A percentile compares a stretch with the other conserved stretches of the same genome.
phyloP scores from a whole-genome alignment of 495 filamentous ascomycete genomes.

The Penicillium herquei region DNA sequence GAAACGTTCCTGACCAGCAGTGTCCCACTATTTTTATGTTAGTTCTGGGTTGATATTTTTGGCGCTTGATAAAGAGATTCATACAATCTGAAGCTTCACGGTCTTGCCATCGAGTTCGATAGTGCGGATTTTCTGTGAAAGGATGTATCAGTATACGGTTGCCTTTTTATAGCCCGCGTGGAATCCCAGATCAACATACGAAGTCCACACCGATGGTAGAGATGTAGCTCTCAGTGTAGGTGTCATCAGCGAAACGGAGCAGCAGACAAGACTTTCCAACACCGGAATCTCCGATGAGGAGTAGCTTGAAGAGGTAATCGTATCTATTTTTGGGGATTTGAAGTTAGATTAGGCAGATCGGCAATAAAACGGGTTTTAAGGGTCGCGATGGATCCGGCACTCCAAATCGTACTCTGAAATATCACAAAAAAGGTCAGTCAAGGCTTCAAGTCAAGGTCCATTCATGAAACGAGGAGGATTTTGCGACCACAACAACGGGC shows the following conservation, averaged over 20 bases:
- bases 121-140: conserved; percentile 91
- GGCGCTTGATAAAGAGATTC: conserved; percentile 23
- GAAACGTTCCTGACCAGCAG: conserved; percentile 98
- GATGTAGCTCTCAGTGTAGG: conserved; percentile 99
- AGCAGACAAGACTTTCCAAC: conserved; percentile 99
- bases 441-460: not conserved
- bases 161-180: conserved; percentile 1
- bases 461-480: conserved; percentile 1
- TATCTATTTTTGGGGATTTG: conserved; percentile 62
- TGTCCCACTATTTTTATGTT: conserved; percentile 79
- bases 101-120: conserved; percentile 99
- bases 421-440: conserved; percentile 8
- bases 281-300: conserved; percentile 99
- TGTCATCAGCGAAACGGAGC: conserved; percentile 96
- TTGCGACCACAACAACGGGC: conserved; percentile 1
- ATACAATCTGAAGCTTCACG: conserved; percentile 98
- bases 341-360: conserved; percentile 28
- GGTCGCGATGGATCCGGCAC: not conserved
- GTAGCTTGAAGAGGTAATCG: conserved; percentile 99
- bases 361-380: conserved; percentile 6
- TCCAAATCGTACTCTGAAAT: conserved; percentile 21
- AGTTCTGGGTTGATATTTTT: conserved; percentile 11
- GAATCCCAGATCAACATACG: conserved; percentile 55
- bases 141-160: conserved; percentile 23
- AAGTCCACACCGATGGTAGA: conserved; percentile 99